Base-by-base conservation (phyloP, 768 basidiomycete genomes). In the Dacryopinax primogenitus region DNA sequence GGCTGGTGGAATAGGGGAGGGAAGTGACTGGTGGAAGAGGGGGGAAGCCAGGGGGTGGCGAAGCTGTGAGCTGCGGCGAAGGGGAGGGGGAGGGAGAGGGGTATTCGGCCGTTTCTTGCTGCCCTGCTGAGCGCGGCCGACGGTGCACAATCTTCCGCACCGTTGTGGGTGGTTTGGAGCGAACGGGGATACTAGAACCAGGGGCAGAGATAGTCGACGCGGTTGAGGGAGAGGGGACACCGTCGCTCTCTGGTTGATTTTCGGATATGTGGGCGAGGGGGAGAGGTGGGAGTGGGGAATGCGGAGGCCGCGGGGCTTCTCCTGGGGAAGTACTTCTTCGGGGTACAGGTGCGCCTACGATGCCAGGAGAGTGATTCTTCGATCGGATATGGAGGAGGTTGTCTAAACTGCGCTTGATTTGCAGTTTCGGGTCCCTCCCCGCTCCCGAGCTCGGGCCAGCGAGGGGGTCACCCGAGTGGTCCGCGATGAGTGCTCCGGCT, bases 381-480 rank as follows among this genome's bases (percentile, higher is more conserved):
- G 65, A 44, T 28, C 78, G 69, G 72, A 81, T 79, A 64, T 83
- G 80, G 68, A 88, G 76, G 3, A 85, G 83, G 44, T 84, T 86
- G 72, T 92, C 90, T 66, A 90, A 83, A 0, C 88, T 90, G 39
- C 84, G 83, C 73, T 92, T 90, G 67, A 90, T 81, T 64, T 85
- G 84, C 37, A 91, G 67, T 34, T 84, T 11, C 26, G 51, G 51
- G 26, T 58, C 51, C 4, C 51, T 11, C 26, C 13, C 11, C 7
- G 51, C 51, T 6, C 32, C 51, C 4, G 11, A 28, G 51, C 51
- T 58, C 21, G 51, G 51, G 3, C 51, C 51, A 11, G 51, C 51
- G n/a, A n/a, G 12, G n/a, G 37, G n/a, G 37, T 39, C 37, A 6
- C 21, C 51, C 15, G 51, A 11, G 30, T 11, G 26, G 4, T 58